A percentile compares a stretch with the other conserved stretches of the same genome.
These are phyloP conservation scores for Solanum chiquidenum DNA, from an alignment of 257 asterid genomes.

Conservation along the genomic window DNA sequence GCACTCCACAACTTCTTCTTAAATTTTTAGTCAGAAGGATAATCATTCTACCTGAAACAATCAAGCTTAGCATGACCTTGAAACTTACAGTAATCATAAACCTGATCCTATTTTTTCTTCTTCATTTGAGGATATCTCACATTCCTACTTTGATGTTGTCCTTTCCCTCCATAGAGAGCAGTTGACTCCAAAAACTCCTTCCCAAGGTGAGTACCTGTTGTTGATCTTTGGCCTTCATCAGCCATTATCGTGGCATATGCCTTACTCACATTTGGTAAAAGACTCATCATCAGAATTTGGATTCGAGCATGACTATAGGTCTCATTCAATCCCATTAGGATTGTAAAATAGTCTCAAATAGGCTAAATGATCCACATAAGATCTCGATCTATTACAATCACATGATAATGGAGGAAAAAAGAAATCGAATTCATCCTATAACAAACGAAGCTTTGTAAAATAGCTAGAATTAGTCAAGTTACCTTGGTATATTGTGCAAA, in stretches of 20 bases:
- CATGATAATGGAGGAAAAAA: too few relatives aligned
- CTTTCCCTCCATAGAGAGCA: background rate
- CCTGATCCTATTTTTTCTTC: too few relatives aligned
- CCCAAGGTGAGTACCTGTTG: background rate
- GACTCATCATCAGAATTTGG: background rate
- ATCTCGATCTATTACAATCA: too few relatives aligned
- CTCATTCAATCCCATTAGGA: too few relatives aligned
- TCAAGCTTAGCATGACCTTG: background rate
- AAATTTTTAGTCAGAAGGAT: background rate
- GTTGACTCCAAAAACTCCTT: background rate
- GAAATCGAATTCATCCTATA: too few relatives aligned
- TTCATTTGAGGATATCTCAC: background rate
- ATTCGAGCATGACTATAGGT: rapidly evolving
- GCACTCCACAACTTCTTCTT: background rate
- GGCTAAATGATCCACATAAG: too few relatives aligned
- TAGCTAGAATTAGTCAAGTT: too few relatives aligned
- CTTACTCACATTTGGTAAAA: background rate
- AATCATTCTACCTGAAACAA: background rate
- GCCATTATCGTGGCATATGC: background rate
- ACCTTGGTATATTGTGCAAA: too few relatives aligned
- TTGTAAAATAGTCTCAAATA: too few relatives aligned
- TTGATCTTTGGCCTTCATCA: background rate
- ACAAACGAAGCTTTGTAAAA: too few relatives aligned
- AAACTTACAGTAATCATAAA: too few relatives aligned
- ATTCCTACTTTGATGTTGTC: background rate